Base-by-base conservation (phyloP, 768 basidiomycete species). In the Boletus reticulatus region DNA sequence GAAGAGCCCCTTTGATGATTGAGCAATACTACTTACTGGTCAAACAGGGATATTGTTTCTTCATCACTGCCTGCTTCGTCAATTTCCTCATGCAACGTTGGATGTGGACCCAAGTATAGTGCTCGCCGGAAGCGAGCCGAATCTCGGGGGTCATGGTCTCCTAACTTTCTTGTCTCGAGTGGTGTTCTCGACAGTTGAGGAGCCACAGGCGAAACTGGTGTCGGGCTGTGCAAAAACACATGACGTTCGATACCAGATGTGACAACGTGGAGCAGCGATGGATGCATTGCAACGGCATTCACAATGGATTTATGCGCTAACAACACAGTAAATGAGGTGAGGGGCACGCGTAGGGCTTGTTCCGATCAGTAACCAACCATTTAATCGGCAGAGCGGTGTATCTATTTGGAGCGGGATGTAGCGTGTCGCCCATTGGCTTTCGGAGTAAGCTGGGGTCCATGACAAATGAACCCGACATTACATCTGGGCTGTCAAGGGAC, bases 271-370 rank as follows among this genome's bases (percentile, higher is more conserved):
- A 87, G 79, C 41, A 86, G 75, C 20, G 80, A 75, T 2, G 92
- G 91, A 65, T 93, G 92, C 54, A 91, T 82, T 24, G 88, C 70
- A 4, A 81, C 76, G 0, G 84, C 81, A 65, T 93, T 94, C 43
- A 92, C 84, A 50, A 94, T 89, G 2, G 89, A 90, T 39, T 79
- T 73, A 66, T 92, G 89, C 5, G 89, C 88, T 84, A 51, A 46
- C 11, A 48, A 43, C 27, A 44, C 54, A 52, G 36, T 29, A 51
- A 55, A 51, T 51, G 53, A 43, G 51, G 52, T 12, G 41, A 48
- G 36, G 20, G 22, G 29, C 36, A 39, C 41, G 13, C 38, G 39
- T 37, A 8, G 46, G 39, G 22, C 11, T 41, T 44, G 27, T 39
- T 43, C 48, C 22, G 34, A 43, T 43, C 17, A 52, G 43, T 42